Evolutionary conservation across 371 early-diverging fungal species (phyloP).

Genomic region (Mycotypha africana): DNA sequence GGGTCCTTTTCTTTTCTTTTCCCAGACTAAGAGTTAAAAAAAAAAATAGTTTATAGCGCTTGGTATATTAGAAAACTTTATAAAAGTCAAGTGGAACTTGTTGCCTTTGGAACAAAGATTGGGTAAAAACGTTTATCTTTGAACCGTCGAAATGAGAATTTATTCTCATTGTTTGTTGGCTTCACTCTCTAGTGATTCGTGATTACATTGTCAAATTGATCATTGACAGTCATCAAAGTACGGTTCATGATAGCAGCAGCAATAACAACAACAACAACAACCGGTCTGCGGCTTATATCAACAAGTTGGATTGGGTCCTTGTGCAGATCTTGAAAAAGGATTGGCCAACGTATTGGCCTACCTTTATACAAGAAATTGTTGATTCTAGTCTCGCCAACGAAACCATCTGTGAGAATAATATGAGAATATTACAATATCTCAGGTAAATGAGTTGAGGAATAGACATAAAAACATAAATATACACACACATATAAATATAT

Average conservation of each 20-base stretch:
- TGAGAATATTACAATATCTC: constrained; percentile 90
- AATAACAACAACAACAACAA: too few species aligned
- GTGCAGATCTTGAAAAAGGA: constrained; percentile 98
- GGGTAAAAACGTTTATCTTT: constrained; percentile 34
- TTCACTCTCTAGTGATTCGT: too few species aligned
- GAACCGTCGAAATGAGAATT: background rate
- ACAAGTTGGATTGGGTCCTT: constrained; percentile 85
- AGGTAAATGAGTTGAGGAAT: too few species aligned
- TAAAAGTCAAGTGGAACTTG: constrained; percentile 93
- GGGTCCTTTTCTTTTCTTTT: too few species aligned
- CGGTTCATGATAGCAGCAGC: too few species aligned
- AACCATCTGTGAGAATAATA: constrained; percentile 96
- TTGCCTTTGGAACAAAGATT: constrained; percentile 81
- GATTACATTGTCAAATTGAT: constrained; percentile 83
- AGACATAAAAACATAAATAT: background rate
- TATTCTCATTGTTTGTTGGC: too few species aligned
- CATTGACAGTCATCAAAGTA: constrained; percentile 66
- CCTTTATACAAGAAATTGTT: constrained; percentile 96
- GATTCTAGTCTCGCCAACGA: constrained; percentile 78
- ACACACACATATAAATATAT: too few species aligned
- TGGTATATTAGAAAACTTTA: constrained; percentile 88
- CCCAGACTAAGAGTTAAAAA: constrained; percentile 4
- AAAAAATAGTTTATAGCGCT: constrained; percentile 82
- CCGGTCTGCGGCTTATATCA: constrained; percentile 56
- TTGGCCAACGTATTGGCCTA: constrained; percentile 99